Percentiles rank a stretch among this genome's conserved stretches.
These are phyloP conservation scores for Talaromyces proteolyticus DNA, from an alignment of 495 filamentous ascomycete species.

Conservation along the genomic window DNA sequence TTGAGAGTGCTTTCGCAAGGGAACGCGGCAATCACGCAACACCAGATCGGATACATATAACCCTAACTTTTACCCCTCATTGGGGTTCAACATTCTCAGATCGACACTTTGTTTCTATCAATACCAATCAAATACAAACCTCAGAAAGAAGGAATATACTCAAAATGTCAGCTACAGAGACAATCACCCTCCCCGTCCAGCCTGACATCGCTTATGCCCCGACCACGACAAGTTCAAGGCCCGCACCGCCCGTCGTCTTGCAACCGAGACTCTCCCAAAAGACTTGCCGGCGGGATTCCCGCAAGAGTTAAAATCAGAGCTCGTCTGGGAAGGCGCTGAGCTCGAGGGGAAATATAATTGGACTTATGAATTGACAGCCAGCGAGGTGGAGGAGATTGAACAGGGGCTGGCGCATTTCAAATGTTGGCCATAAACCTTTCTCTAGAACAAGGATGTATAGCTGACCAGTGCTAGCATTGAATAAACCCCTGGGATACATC, in stretches of 20 bases:
- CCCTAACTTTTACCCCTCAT: background rate
- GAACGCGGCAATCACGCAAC: background rate
- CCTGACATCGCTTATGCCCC: slow-evolving; percentile 56
- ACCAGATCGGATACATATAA: background rate
- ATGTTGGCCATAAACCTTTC: slow-evolving; percentile 17
- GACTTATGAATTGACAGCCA: slow-evolving; percentile 39
- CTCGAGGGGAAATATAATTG: slow-evolving; percentile 44
- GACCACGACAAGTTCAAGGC: slow-evolving; percentile 50
- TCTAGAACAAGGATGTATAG: background rate
- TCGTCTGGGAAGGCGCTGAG: slow-evolving; percentile 55
- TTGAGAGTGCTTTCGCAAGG: background rate
- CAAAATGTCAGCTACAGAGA: slow-evolving; percentile 22
- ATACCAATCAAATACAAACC: background rate
- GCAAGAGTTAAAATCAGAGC: slow-evolving; percentile 31
- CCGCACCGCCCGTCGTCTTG: slow-evolving; percentile 38
- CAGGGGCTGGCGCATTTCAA: slow-evolving; percentile 49
- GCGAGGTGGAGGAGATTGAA: slow-evolving; percentile 51
- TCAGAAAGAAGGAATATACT: background rate
- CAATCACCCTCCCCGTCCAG: slow-evolving; percentile 24
- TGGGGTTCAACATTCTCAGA: background rate
- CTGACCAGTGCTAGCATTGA: slow-evolving; percentile 22
- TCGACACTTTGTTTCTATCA: too few species aligned
- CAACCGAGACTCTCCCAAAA: slow-evolving; percentile 31
- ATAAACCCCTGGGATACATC: slow-evolving; percentile 40
- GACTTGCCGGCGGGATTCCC: slow-evolving; percentile 48